phyloP scores from a whole-genome alignment of 2,329 filamentous ascomycete species.

The Aschersonia sp. region DNA sequence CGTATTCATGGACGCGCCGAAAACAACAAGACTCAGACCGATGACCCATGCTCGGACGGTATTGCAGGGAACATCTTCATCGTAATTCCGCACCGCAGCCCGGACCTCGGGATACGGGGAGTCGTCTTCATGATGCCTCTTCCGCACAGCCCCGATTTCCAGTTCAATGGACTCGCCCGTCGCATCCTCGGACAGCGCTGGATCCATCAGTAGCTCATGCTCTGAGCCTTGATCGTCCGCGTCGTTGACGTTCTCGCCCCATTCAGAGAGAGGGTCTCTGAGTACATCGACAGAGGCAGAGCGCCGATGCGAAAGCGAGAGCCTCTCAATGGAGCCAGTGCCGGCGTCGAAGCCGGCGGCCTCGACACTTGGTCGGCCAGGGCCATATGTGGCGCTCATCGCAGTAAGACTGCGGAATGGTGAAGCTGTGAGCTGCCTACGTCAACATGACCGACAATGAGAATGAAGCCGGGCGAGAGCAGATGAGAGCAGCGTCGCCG shows the following conservation, averaged over 20 bases:
- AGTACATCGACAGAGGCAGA: conserved; percentile 10
- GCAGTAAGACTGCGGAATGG: not conserved
- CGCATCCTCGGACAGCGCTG: conserved; percentile 31
- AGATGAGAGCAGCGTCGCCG: not conserved
- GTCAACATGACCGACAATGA: not conserved
- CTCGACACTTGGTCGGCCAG: conserved; percentile 4
- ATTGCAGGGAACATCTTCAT: conserved; percentile 51
- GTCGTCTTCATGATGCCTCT: conserved; percentile 33
- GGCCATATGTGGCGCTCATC: conserved; percentile 1
- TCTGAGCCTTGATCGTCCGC: conserved; percentile 34
- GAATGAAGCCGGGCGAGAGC: not conserved
- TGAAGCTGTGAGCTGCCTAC: not conserved
- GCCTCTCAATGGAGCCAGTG: conserved; percentile 9
- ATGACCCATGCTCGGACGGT: conserved; percentile 53
- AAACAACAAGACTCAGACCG: conserved; percentile 37
- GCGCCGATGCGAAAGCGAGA: conserved; percentile 13
- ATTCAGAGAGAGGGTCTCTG: conserved; percentile 21
- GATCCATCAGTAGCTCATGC: conserved; percentile 41
- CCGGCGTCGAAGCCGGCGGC: conserved; percentile 10
- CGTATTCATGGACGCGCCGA: conserved; percentile 48
- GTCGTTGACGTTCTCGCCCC: conserved; percentile 26
- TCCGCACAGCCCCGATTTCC: conserved; percentile 9
- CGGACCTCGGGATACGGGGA: conserved; percentile 54
- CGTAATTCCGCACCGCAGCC: conserved; percentile 48
- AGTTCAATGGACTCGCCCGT: conserved; percentile 13